Evolutionary conservation across 2,329 filamentous ascomycete species (phyloP), one percentile per base, ranked within the genome.

Genomic region (Aschersonia sp.): DNA sequence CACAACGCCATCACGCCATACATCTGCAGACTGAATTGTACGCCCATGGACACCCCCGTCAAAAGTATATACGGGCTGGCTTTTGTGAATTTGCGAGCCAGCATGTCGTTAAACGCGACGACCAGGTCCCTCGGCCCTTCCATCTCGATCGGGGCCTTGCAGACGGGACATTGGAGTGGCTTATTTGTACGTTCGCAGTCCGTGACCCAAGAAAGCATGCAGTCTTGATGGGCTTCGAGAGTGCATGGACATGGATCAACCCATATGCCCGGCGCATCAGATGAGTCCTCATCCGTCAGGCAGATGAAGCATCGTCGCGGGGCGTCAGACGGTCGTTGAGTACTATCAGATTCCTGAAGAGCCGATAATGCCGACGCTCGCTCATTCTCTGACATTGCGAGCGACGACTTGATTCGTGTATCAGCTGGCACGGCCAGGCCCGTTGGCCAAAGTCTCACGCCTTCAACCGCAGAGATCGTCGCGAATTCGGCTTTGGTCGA

Each of bases 141-240:
- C 31, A 97, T 71, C 46, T 76, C 69, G 56, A 97, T 94, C 54
- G 79, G 75, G 2, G 80, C 76, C 62, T 94, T 92, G 74, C 92
- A 98, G 52, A 94, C 85, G 2, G 90, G 90, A 60, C 92, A 98
- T 47, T 77, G 69, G 52, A 95, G 79, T 51, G 81, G 80, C 47
- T 79, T 77, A 61, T 71, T 62, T 59, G 75, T 64, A 50, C 64
- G 74, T 65, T 95, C 88, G 59, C 87, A 78, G 59, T 95, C 87
- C n/a, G 86, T 83, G 14, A 97, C 83, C 89, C 89, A 98, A 57
- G 87, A 84, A 40, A 97, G 72, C 54, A 97, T 74, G 61, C 89
- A 95, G 50, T 80, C 77, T 62, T 97, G 88, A 62, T 98, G 92
- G 1, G 89, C 92, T 48, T 86, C 85, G 40, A 98, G 73, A 10